Conservation (phyloP, 768 basidiomycete species). For the Rhizopogon salebrosus region DNA sequence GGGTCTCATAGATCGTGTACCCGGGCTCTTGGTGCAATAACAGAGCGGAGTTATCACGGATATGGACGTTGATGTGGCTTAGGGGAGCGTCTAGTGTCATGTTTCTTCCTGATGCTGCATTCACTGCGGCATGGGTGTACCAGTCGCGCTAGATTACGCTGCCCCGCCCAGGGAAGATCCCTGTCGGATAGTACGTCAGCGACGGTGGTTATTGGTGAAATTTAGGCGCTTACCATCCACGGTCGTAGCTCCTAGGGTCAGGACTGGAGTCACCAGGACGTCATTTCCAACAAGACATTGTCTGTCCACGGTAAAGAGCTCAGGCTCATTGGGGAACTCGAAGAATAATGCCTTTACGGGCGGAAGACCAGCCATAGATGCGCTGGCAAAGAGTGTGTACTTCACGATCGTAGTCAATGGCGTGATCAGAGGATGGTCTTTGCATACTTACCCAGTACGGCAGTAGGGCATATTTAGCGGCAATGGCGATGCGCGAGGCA, state of each 20-base stretch:
- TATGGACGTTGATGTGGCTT: conserved; percentile 69
- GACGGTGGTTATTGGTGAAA: too few relatives aligned
- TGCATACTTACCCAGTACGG: conserved; percentile 66
- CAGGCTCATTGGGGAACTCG: conserved; percentile 69
- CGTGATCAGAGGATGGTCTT: background rate
- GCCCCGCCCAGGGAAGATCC: conserved; percentile 61
- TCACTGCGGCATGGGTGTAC: conserved; percentile 58
- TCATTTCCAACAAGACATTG: conserved; percentile 72
- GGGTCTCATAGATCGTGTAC: conserved; percentile 67
- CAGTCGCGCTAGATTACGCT: conserved; percentile 66
- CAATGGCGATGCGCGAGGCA: conserved; percentile 66
- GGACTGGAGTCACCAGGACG: conserved; percentile 72
- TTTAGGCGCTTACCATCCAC: conserved; percentile 44
- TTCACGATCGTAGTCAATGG: conserved; percentile 17
- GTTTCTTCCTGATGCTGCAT: conserved; percentile 34
- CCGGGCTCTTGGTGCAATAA: conserved; percentile 57
- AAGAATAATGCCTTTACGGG: conserved; percentile 73
- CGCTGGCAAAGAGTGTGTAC: conserved; percentile 71
- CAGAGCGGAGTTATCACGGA: conserved; percentile 64
- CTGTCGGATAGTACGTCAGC: conserved; percentile 24
- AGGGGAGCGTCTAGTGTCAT: conserved; percentile 60
- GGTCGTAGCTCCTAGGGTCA: conserved; percentile 60
- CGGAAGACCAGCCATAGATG: conserved; percentile 60
- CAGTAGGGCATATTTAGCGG: conserved; percentile 61
- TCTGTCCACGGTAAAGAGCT: conserved; percentile 54